A percentile compares a stretch with the other conserved stretches of the same genome.
Evolutionary conservation across 2,329 filamentous ascomycete species (phyloP).

Genomic region (Huntiella savannae): DNA sequence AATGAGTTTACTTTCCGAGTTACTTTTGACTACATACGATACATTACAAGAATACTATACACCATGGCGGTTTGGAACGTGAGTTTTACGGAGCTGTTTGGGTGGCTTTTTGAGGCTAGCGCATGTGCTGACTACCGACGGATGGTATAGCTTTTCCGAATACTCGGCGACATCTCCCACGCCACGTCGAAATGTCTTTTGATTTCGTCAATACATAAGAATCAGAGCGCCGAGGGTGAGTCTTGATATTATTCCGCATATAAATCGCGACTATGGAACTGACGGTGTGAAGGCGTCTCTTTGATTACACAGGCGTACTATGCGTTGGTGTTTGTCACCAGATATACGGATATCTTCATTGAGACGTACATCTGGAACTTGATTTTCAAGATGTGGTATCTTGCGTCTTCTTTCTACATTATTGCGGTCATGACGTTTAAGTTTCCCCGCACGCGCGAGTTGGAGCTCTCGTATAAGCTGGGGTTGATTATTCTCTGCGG

Average conservation of each 20-base stretch:
- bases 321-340: conserved; percentile 62
- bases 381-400: conserved; percentile 78
- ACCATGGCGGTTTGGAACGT: conserved; percentile 25
- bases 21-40: too few species aligned
- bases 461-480: conserved; percentile 85
- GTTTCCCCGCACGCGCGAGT: conserved; percentile 72
- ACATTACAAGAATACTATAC: too few species aligned
- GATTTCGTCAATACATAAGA: conserved; percentile 76
- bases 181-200: conserved; percentile 74
- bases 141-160: conserved; percentile 40
- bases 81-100: background rate
- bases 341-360: conserved; percentile 68
- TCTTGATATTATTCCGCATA: conserved; percentile 2
- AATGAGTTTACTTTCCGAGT: too few species aligned
- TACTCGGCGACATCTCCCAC: conserved; percentile 70
- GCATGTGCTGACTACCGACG: background rate
- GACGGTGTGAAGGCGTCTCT: conserved; percentile 47
- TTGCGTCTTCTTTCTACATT: conserved; percentile 67
- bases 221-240: conserved; percentile 61
- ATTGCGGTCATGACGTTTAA: conserved; percentile 72
- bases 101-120: too few species aligned
- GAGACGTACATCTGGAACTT: conserved; percentile 47
- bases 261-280: background rate
- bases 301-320: conserved; percentile 84
- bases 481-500: conserved; percentile 49